These are phyloP conservation scores for Globisporangium uncinulatum DNA, from an alignment of 352 stramenopile species.

Conservation along the genomic window DNA sequence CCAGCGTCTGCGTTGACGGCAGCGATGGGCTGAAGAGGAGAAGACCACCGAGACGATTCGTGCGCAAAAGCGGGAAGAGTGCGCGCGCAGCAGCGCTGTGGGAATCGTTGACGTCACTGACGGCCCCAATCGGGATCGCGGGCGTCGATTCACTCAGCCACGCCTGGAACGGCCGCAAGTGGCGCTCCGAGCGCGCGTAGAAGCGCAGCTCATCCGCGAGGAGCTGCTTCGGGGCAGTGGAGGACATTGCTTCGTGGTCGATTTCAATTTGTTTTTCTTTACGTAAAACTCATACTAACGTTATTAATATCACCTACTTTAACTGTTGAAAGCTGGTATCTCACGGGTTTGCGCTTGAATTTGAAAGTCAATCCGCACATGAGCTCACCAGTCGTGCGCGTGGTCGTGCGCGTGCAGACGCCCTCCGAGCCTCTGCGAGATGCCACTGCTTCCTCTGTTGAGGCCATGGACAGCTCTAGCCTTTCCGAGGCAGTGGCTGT, in stretches of 20 bases:
- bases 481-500: no score
- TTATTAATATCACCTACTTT: no score
- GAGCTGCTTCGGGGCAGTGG: slow-evolving; percentile 26
- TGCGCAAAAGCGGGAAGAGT: slow-evolving; percentile 52
- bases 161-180: slow-evolving; percentile 59
- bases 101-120: slow-evolving; percentile 14
- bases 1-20: slow-evolving; percentile 77
- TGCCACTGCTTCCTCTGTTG: no score
- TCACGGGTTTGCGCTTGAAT: no score
- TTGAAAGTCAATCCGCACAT: no score
- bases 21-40: slow-evolving; percentile 72
- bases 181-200: slow-evolving; percentile 69
- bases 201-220: slow-evolving; percentile 64
- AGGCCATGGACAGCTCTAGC: no score
- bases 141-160: slow-evolving; percentile 36
- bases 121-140: slow-evolving; percentile 15
- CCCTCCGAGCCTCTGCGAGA: no score
- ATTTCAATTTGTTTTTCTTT: neutral
- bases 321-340: no score
- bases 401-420: no score
- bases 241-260: neutral
- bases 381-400: no score
- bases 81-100: slow-evolving; percentile 17
- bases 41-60: slow-evolving; percentile 52
- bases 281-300: no score